These are phyloP conservation scores for Discostella stelligeroides DNA, from an alignment of 108 stramenopile genomes.

Conservation along the genomic window DNA sequence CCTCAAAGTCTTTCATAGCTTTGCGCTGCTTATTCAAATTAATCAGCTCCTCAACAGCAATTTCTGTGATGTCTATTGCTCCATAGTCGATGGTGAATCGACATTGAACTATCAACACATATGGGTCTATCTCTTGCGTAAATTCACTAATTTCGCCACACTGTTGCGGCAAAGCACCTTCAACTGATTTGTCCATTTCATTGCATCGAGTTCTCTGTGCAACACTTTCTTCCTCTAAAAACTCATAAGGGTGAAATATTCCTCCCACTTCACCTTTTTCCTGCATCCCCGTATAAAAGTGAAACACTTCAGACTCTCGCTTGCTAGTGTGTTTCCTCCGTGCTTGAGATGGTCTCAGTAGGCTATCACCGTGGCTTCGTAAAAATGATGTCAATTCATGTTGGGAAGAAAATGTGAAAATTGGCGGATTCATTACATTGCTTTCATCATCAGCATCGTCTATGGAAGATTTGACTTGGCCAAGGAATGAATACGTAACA, in stretches of 20 bases:
- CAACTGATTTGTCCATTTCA: background rate
- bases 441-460: conserved; percentile 2
- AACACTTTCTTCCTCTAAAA: conserved; percentile 7
- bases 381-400: conserved; percentile 19
- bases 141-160: background rate
- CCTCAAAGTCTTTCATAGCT: conserved; percentile 35
- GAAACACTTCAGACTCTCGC: conserved; percentile 30
- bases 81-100: conserved; percentile 3
- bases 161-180: background rate
- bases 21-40: conserved; percentile 5
- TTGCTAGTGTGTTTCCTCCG: conserved; percentile 14
- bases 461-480: background rate
- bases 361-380: conserved; percentile 17
- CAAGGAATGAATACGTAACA: conserved; percentile 17
- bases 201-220: conserved; percentile 3
- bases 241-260: conserved; percentile 19
- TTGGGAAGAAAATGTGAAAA: conserved; percentile 36
- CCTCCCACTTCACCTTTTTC: conserved; percentile 19
- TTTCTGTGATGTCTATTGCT: background rate
- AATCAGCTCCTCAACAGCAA: background rate
- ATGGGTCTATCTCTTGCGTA: conserved; percentile 48
- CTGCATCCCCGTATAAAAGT: conserved; percentile 31
- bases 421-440: conserved; percentile 19
- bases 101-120: conserved; percentile 45
- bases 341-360: conserved; percentile 37